Evolutionary conservation across 2,329 filamentous ascomycete species (phyloP).

Genomic region (Alternaria dauci): DNA sequence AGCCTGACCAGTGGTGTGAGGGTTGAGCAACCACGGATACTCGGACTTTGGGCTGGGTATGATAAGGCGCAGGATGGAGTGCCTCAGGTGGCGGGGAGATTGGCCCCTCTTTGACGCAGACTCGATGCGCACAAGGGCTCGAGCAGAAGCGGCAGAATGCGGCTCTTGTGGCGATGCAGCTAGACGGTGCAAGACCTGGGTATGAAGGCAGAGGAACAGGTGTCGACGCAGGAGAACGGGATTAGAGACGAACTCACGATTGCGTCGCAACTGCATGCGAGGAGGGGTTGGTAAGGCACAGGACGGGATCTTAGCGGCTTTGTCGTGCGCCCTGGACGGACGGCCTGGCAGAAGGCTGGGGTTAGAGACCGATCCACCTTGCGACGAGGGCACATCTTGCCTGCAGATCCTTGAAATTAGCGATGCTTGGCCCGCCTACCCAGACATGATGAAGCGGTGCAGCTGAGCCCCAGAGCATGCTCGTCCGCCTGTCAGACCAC

Average conservation of each 20-base stretch:
- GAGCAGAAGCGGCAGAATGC: constrained; percentile 39
- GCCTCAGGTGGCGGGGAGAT: constrained; percentile 33
- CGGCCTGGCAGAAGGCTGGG: constrained; percentile 39
- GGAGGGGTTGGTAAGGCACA: constrained; percentile 37
- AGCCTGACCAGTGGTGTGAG: constrained; percentile 28
- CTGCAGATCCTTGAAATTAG: constrained; percentile 26
- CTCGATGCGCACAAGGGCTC: constrained; percentile 41
- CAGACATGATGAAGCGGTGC: constrained; percentile 11
- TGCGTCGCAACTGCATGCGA: constrained; percentile 44
- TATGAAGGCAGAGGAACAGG: constrained; percentile 28
- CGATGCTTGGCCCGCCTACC: constrained; percentile 18
- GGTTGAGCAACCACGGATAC: constrained; percentile 36
- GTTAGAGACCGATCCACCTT: constrained; percentile 41
- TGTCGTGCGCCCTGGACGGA: constrained; percentile 35
- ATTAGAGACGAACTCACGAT: constrained; percentile 36
- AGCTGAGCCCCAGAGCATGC: constrained; percentile 16
- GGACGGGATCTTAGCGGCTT: constrained; percentile 37
- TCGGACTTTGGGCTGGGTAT: constrained; percentile 38
- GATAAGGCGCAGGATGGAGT: constrained; percentile 35
- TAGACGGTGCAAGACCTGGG: constrained; percentile 33
- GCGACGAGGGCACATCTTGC: constrained; percentile 23
- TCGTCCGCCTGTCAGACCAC: constrained; percentile 26
- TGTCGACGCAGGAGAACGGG: constrained; percentile 34
- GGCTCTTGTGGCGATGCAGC: constrained; percentile 31
- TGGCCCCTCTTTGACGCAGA: constrained; percentile 32